Evolutionary conservation across 2,329 filamentous ascomycete species (phyloP).

Genomic region (Botrytis porri): DNA sequence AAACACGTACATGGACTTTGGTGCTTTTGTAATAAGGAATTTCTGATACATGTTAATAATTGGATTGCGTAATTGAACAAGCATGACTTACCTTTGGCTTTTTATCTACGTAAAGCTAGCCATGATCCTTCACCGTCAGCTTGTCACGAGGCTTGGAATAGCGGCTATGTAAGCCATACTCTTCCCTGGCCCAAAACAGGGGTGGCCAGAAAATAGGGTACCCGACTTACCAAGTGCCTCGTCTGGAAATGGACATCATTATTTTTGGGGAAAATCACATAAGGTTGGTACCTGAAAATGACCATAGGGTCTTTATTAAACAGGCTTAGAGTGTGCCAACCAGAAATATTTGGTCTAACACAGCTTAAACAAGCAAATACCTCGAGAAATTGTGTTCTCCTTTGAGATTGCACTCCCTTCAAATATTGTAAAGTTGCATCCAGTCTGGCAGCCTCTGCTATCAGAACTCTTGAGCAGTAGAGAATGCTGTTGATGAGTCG

Average conservation of each 20-base stretch:
- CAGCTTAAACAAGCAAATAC: not conserved
- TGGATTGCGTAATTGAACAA: not conserved
- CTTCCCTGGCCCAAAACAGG: no score
- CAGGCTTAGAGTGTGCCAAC: no score
- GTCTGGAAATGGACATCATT: not conserved
- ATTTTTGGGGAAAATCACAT: not conserved
- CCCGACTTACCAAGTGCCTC: not conserved
- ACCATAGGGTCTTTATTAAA: not conserved
- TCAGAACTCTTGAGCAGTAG: not conserved
- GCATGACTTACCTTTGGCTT: not conserved
- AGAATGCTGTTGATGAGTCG: not conserved
- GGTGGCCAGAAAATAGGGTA: no score
- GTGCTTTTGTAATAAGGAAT: not conserved
- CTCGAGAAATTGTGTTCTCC: not conserved
- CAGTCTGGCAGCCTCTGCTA: not conserved
- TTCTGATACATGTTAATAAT: not conserved
- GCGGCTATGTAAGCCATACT: not conserved
- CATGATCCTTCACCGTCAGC: rapidly evolving
- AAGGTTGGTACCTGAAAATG: no score
- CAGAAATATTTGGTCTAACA: no score
- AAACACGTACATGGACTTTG: not conserved
- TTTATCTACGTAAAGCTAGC: not conserved
- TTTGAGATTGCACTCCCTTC: not conserved
- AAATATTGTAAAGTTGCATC: not conserved
- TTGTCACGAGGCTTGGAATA: not conserved